Percentiles rank a stretch among this genome's conserved stretches.
Evolutionary conservation across 2,329 filamentous ascomycete genomes (phyloP).

Genomic region (Phoma herbarum): DNA sequence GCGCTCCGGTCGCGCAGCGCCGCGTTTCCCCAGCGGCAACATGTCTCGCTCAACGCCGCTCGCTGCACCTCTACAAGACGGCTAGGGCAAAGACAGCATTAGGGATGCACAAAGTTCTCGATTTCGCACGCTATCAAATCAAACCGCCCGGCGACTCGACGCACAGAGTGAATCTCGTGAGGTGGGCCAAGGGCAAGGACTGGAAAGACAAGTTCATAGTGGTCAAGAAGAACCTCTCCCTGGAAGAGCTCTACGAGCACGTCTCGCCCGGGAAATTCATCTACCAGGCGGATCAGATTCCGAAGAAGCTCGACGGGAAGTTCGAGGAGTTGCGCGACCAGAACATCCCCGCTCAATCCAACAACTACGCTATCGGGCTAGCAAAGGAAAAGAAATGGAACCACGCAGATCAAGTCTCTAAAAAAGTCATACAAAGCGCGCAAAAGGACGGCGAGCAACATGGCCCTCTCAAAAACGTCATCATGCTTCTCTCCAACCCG

Average conservation of each 20-base stretch:
- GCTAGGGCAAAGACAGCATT: conserved; percentile 34
- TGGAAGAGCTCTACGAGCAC: conserved; percentile 33
- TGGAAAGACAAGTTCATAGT: background rate
- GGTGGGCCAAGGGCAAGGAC: conserved; percentile 12
- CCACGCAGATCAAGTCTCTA: background rate
- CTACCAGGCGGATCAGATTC: conserved; percentile 16
- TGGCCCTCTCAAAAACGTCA: conserved; percentile 29
- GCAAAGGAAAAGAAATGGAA: conserved; percentile 1
- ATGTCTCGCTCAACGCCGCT: conserved; percentile 32
- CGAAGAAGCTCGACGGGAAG: conserved; percentile 12
- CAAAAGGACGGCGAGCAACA: conserved; percentile 18
- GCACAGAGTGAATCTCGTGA: conserved; percentile 34
- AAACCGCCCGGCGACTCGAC: conserved; percentile 18
- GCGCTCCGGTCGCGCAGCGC: conserved; percentile 2
- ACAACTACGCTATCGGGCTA: conserved; percentile 25
- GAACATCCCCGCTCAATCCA: background rate
- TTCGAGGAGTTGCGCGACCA: conserved; percentile 11
- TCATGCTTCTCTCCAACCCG: conserved; percentile 28
- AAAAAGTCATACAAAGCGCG: background rate
- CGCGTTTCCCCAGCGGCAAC: conserved; percentile 19
- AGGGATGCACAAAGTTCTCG: conserved; percentile 40
- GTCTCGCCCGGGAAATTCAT: conserved; percentile 35
- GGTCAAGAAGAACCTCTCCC: conserved; percentile 26
- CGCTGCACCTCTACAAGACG: conserved; percentile 41
- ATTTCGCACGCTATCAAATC: conserved; percentile 25